These are phyloP conservation scores for Annulohypoxylon truncatum DNA, from an alignment of 2,329 filamentous ascomycete species.

Conservation along the genomic window DNA sequence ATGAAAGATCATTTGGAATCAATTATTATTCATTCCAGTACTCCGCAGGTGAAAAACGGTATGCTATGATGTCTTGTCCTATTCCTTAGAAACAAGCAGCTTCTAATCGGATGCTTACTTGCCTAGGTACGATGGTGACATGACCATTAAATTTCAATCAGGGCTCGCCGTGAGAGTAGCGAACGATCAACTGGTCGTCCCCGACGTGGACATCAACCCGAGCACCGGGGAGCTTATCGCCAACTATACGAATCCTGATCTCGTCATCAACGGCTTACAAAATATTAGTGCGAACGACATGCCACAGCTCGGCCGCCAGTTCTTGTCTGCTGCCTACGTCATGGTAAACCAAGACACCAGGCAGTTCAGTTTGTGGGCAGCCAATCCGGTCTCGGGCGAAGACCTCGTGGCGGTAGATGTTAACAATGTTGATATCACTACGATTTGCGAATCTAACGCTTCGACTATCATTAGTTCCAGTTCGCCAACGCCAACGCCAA, in stretches of 20 bases:
- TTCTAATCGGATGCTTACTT: neutral
- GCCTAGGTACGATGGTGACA: neutral
- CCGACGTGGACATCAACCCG: slow-evolving; percentile 42
- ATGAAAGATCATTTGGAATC: slow-evolving; percentile 4
- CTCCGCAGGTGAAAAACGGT: neutral
- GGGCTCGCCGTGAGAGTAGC: slow-evolving; percentile 42
- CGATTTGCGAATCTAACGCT: neutral
- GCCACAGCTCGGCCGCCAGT: slow-evolving; percentile 33
- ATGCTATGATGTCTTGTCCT: neutral
- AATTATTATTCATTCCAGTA: slow-evolving; percentile 41
- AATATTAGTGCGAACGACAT: slow-evolving; percentile 41
- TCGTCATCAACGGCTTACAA: slow-evolving; percentile 45
- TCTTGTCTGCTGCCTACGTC: slow-evolving; percentile 49
- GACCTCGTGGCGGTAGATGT: slow-evolving; percentile 24
- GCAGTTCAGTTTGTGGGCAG: slow-evolving; percentile 43
- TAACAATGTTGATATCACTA: slow-evolving; percentile 3
- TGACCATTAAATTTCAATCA: slow-evolving; percentile 34
- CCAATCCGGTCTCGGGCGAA: slow-evolving; percentile 19
- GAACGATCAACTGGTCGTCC: slow-evolving; percentile 50
- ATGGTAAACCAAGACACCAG: slow-evolving; percentile 47
- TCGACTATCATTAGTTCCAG: neutral
- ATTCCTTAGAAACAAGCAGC: neutral
- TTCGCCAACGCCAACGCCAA: neutral
- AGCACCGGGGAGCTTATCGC: slow-evolving; percentile 9
- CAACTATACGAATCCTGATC: slow-evolving; percentile 39